These are phyloP conservation scores for Grosmannia clavigera DNA, from an alignment of 2,329 filamentous ascomycete genomes.

Conservation along the genomic window DNA sequence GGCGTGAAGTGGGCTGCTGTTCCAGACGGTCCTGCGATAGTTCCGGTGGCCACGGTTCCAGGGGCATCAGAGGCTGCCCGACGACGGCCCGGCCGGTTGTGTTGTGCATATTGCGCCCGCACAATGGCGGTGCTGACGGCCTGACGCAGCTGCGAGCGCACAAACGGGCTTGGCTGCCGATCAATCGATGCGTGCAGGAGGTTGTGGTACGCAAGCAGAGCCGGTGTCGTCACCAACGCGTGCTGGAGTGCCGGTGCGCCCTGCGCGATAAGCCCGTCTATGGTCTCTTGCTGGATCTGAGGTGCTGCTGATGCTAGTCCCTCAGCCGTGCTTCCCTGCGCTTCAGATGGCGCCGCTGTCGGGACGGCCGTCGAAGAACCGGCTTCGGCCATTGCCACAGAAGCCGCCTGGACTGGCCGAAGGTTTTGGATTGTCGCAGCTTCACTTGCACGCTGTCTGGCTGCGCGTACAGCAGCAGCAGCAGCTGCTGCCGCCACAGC, in stretches of 20 bases:
- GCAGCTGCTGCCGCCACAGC: conserved; percentile 31
- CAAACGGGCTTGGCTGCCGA: conserved; percentile 33
- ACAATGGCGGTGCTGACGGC: conserved; percentile 34
- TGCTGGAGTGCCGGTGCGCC: conserved; percentile 35
- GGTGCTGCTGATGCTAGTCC: not conserved
- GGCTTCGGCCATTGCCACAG: not conserved
- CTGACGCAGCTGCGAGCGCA: conserved; percentile 36
- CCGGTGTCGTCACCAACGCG: conserved; percentile 20
- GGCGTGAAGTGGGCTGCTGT: not conserved
- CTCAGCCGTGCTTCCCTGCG: not conserved
- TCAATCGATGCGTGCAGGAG: conserved; percentile 40
- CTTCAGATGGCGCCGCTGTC: not conserved
- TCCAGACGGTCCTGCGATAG: not conserved
- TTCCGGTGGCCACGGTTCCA: not conserved
- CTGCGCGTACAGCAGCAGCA: not conserved
- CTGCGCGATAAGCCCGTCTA: conserved; percentile 39
- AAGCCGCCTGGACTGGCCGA: not conserved
- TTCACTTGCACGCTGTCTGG: not conserved
- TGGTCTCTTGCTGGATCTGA: conserved; percentile 13
- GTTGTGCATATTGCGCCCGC: conserved; percentile 32
- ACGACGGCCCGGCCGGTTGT: conserved; percentile 3
- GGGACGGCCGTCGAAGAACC: no score
- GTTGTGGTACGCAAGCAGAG: conserved; percentile 28
- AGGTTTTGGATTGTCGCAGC: not conserved
- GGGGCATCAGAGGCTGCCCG: not conserved